A percentile compares a stretch with the other conserved stretches of the same genome.
Evolutionary conservation across 352 stramenopile species (phyloP).

Genomic region (Phytophthora sp.): DNA sequence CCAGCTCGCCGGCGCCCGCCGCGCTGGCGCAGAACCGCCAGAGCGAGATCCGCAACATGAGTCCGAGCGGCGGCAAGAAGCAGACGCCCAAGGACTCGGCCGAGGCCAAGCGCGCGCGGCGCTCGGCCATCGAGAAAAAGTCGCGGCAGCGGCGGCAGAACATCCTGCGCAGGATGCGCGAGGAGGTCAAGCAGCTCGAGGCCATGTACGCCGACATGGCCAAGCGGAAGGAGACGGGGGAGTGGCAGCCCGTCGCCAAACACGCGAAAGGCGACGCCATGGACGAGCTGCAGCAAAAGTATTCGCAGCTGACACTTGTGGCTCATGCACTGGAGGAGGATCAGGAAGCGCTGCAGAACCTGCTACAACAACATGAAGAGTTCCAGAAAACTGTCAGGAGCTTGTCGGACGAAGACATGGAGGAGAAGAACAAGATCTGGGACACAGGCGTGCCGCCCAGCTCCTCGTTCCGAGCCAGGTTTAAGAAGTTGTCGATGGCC

Average conservation of each 20-base stretch:
- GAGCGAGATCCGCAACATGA: slow-evolving; percentile 32
- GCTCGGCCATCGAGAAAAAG: slow-evolving; percentile 72
- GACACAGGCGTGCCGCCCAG: slow-evolving; percentile 40
- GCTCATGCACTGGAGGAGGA: slow-evolving; percentile 50
- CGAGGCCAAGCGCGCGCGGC: slow-evolving; percentile 45
- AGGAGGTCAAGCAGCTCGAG: slow-evolving; percentile 61
- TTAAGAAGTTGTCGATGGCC: slow-evolving; percentile 24
- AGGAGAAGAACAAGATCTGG: slow-evolving; percentile 17
- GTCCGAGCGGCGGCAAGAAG: slow-evolving; percentile 29
- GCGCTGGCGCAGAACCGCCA: slow-evolving; percentile 40
- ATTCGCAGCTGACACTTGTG: slow-evolving; percentile 45
- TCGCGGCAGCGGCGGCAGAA: slow-evolving; percentile 44
- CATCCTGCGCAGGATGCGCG: slow-evolving; percentile 45
- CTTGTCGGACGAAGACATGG: slow-evolving; percentile 20
- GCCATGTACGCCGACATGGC: slow-evolving; percentile 40
- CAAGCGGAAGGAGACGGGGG: slow-evolving; percentile 20
- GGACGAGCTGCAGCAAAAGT: slow-evolving; percentile 30
- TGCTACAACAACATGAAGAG: slow-evolving; percentile 38
- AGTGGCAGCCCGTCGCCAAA: slow-evolving; percentile 22
- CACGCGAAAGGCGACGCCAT: background rate
- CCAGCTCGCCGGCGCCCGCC: slow-evolving; percentile 15
- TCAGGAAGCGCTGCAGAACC: slow-evolving; percentile 32
- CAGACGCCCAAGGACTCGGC: slow-evolving; percentile 14
- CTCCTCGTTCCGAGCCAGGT: slow-evolving; percentile 48
- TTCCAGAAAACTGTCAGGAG: slow-evolving; percentile 35